Conservation (phyloP, 345 rosid genomes). For the Gossypium australe region DNA sequence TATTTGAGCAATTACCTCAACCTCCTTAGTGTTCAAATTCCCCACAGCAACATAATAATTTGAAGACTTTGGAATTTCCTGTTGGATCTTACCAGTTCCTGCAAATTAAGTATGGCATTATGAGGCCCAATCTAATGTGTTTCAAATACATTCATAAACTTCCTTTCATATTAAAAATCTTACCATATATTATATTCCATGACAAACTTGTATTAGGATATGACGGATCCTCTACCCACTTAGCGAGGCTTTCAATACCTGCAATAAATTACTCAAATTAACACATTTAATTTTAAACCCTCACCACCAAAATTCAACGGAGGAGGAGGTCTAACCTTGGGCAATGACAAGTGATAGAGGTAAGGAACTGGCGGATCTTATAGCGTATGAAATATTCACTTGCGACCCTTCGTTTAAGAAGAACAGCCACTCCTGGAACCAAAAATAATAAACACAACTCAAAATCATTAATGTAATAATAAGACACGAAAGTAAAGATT, state of each 20-base stretch:
- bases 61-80: conserved; percentile 30
- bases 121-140: background rate
- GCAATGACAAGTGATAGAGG: conserved; percentile 53
- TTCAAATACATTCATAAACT: background rate
- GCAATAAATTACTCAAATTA: conserved; percentile 4
- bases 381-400: conserved; percentile 36
- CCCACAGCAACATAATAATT: conserved; percentile 46
- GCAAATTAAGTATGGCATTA: conserved; percentile 9
- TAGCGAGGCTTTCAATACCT: conserved; percentile 42
- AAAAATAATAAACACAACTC: background rate
- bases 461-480: background rate
- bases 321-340: conserved; percentile 30
- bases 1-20: conserved; percentile 34
- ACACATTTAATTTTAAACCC: background rate
- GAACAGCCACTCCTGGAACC: conserved; percentile 49
- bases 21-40: conserved; percentile 46
- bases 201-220: conserved; percentile 52
- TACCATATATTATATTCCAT: conserved; percentile 52
- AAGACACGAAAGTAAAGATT: background rate
- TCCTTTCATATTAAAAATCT: background rate
- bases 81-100: conserved; percentile 52
- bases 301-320: background rate
- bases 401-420: conserved; percentile 50
- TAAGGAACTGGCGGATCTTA: conserved; percentile 30
- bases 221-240: conserved; percentile 58